Evolutionary conservation across 495 filamentous ascomycete genomes (phyloP).

Genomic region (Aspergillus avenaceus): DNA sequence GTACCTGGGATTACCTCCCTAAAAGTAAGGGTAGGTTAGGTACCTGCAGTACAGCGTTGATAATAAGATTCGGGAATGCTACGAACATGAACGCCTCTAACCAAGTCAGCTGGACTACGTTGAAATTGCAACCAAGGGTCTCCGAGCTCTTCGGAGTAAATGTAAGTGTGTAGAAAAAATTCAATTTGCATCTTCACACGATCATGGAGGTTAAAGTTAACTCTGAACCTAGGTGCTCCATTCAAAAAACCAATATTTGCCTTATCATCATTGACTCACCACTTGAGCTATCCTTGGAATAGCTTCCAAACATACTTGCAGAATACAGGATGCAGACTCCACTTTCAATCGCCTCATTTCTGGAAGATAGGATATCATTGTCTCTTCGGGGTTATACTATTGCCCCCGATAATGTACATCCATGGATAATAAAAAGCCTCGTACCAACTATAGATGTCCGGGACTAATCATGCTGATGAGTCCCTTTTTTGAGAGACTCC

Average conservation of each 20-base stretch:
- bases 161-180: too few relatives aligned
- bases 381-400: neutral
- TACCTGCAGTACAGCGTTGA: neutral
- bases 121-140: too few relatives aligned
- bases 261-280: neutral
- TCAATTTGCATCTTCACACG: too few relatives aligned
- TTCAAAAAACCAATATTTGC: neutral
- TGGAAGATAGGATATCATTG: neutral
- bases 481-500: neutral
- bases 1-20: too few relatives aligned
- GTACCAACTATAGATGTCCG: too few relatives aligned
- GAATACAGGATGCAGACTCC: slow-evolving; percentile 5
- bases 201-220: too few relatives aligned
- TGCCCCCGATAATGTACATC: neutral
- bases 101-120: too few relatives aligned
- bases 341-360: slow-evolving; percentile 5
- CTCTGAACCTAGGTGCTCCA: neutral
- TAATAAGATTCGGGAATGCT: neutral
- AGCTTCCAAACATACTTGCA: neutral
- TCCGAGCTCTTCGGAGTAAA: too few relatives aligned
- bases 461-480: neutral
- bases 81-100: too few relatives aligned
- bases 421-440: neutral
- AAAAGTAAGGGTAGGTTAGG: neutral
- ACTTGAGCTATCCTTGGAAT: neutral